Base-by-base conservation (phyloP, 331 rosid genomes). In the Spiraea crenata region DNA sequence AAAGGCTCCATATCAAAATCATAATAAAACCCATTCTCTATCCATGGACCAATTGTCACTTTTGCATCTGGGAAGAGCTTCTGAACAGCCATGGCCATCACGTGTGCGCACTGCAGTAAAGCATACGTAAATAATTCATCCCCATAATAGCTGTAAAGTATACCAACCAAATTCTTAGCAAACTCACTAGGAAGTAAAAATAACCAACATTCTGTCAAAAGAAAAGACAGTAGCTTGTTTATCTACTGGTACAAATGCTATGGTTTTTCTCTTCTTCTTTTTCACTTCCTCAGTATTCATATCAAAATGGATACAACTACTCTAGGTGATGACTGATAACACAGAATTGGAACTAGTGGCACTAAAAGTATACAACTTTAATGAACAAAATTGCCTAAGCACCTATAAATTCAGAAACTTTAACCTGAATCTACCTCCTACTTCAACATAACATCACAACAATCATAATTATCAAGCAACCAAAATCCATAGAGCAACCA, bases 71-170 rank as follows among this genome's bases (percentile, higher is more conserved):
- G 97, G 75, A 57, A 91, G 67, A 91, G 88, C 82, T 88, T 91
- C 75, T 95, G 97, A 79, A 95, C 97, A 12, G 96, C 99, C 99
- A 95, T 95, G 56, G 99, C 99, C 99, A 95, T 95, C 73, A 95
- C 99, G 84, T 95, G 99, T 3, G 97, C 99, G 81, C 97, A 91
- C 99, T 91, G 86, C 80, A 78, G 47, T 42, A 37, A 63, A 41
- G 40, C 57, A 63, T 42, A 51, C 42, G 19, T 0, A 54, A 70
- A 10, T 16, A 45, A 6, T 56, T 14, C 38, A 70, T 16, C 55
- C 20, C 47, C 65, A 69, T 69, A 35, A 44, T 35, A 56, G 20
- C 65, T 0, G 41, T 25, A n/a, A 1, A 16, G 47, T 57, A 10
- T 14, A 49, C 31, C 20, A 50, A 15, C 14, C 62, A 54, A 17